Conservation (phyloP, 768 basidiomycete genomes). For the Solioccasus polychromus region DNA sequence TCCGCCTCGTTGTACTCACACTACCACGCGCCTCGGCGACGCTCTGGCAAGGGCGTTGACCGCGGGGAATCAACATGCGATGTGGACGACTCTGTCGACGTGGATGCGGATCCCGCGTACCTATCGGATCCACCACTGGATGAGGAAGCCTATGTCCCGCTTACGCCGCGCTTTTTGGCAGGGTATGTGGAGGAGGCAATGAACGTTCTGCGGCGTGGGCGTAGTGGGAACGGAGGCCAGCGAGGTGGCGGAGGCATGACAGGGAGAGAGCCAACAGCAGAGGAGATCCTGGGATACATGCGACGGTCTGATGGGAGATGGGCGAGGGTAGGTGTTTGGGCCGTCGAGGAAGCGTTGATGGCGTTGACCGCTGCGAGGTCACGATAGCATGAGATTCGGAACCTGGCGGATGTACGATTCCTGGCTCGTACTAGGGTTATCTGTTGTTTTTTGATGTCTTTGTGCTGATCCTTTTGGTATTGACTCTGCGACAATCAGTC, state of each 20-base stretch:
- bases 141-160: slow-evolving; percentile 63
- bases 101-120: slow-evolving; percentile 38
- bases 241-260: slow-evolving; percentile 2
- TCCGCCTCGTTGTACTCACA: slow-evolving; percentile 24
- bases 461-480: no score
- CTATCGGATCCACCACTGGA: slow-evolving; percentile 58
- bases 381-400: no score
- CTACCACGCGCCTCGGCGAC: slow-evolving; percentile 21
- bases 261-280: slow-evolving; percentile 31
- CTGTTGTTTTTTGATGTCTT: no score
- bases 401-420: no score
- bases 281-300: slow-evolving; percentile 47
- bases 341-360: slow-evolving; percentile 57
- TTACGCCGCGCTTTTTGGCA: slow-evolving; percentile 52
- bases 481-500: no score
- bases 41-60: neutral
- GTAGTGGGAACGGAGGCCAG: slow-evolving; percentile 7
- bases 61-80: slow-evolving; percentile 9
- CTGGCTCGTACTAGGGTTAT: no score
- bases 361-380: no score
- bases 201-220: slow-evolving; percentile 25
- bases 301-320: slow-evolving; percentile 57
- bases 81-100: slow-evolving; percentile 27
- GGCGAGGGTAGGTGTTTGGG: slow-evolving; percentile 62
- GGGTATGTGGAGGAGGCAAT: slow-evolving; percentile 47